Percentiles rank a stretch among this genome's conserved stretches.
Evolutionary conservation across 805 yeast genomes (phyloP).

Genomic region (Ogataea populi-albae): DNA sequence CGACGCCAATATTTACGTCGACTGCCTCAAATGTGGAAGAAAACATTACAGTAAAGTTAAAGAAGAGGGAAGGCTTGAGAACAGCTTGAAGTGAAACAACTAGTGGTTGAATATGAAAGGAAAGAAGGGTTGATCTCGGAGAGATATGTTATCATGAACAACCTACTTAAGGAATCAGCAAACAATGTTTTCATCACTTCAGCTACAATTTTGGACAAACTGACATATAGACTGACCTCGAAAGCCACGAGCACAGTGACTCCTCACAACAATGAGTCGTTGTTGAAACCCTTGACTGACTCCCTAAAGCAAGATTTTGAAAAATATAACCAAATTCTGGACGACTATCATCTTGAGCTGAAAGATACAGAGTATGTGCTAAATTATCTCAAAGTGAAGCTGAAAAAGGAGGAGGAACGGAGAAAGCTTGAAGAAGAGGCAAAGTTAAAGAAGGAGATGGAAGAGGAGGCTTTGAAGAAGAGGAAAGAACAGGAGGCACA

Average conservation of each 20-base stretch:
- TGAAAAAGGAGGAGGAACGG: conserved; percentile 26
- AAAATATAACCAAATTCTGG: conserved; percentile 29
- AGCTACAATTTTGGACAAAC: conserved; percentile 32
- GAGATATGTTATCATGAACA: conserved; percentile 19
- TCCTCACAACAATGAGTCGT: conserved; percentile 30
- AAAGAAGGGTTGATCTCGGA: too few relatives aligned
- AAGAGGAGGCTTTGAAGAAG: conserved; percentile 19
- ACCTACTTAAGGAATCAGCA: conserved; percentile 29
- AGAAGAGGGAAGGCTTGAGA: too few relatives aligned
- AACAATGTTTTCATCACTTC: conserved; percentile 32
- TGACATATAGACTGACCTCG: conserved; percentile 25
- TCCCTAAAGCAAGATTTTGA: conserved; percentile 25
- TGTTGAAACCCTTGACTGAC: conserved; percentile 25
- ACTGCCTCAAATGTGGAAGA: too few relatives aligned
- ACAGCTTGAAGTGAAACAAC: too few relatives aligned
- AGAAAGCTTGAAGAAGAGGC: conserved; percentile 23
- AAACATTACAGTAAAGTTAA: too few relatives aligned
- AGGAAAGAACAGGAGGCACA: conserved; percentile 16
- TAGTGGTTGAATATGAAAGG: too few relatives aligned
- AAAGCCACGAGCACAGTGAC: conserved; percentile 25
- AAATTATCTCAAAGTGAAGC: conserved; percentile 25
- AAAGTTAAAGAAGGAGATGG: conserved; percentile 18
- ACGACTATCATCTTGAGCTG: conserved; percentile 28
- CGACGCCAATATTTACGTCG: conserved; percentile 11
- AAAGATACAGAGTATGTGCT: conserved; percentile 29